These are phyloP conservation scores for Puccinia polysora DNA, from an alignment of 1,284 basidiomycete genomes.

Conservation along the genomic window DNA sequence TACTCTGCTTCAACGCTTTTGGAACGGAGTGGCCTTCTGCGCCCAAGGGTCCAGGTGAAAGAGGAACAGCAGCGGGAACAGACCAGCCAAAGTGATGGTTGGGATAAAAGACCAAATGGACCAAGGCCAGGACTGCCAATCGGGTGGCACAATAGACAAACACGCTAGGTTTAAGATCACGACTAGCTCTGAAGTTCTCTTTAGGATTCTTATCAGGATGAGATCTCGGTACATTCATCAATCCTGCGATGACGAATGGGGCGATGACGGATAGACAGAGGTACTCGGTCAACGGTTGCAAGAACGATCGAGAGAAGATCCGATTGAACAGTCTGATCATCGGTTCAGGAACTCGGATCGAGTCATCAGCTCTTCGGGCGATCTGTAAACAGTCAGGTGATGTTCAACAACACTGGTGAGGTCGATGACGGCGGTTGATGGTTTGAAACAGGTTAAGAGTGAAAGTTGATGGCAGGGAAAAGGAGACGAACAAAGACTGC, in stretches of 20 bases:
- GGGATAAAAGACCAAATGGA: conserved; percentile 29
- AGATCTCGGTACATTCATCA: conserved; percentile 27
- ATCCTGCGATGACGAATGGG: conserved; percentile 18
- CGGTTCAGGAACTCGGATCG: not conserved
- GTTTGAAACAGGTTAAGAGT: not conserved
- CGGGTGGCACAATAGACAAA: conserved; percentile 22
- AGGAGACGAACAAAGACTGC: not conserved
- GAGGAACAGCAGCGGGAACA: not conserved
- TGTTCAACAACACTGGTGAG: not conserved
- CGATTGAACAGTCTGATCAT: conserved; percentile 15
- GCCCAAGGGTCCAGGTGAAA: not conserved
- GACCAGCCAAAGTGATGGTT: conserved; percentile 32
- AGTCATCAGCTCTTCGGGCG: not conserved
- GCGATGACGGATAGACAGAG: conserved; percentile 7
- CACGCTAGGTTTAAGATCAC: conserved; percentile 28
- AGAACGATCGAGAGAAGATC: conserved; percentile 17
- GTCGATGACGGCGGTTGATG: not conserved
- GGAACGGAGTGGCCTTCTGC: not conserved
- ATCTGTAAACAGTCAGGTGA: not conserved
- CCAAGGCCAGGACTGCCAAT: conserved; percentile 7
- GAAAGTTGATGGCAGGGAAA: not conserved
- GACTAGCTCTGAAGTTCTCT: not conserved
- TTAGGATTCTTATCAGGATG: not conserved
- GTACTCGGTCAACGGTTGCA: conserved; percentile 8
- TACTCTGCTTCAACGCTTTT: not conserved